phyloP scores from a whole-genome alignment of 2,329 filamentous ascomycete species.

The Pseudopithomyces maydicus region DNA sequence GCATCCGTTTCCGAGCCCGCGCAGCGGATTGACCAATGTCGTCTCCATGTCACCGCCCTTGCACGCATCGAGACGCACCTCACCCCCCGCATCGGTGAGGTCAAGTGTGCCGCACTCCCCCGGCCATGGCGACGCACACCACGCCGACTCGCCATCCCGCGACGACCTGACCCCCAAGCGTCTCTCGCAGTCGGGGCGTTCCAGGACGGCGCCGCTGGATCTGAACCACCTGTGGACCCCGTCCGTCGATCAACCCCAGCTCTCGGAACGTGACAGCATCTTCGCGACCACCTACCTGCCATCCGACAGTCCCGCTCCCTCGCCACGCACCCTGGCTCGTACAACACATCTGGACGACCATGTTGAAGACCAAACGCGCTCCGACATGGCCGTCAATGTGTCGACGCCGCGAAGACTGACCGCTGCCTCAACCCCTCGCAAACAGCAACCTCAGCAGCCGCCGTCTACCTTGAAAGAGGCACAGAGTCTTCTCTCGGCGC shows the following conservation, averaged over 20 bases:
- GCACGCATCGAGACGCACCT: conserved; percentile 45
- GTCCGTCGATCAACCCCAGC: conserved; percentile 53
- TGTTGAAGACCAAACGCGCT: conserved; percentile 30
- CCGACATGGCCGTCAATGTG: conserved; percentile 37
- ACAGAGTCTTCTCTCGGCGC: conserved; percentile 36
- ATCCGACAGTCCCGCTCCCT: conserved; percentile 53
- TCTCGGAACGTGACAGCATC: conserved; percentile 67
- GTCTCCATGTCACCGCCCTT: conserved; percentile 49
- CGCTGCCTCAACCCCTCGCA: conserved; percentile 36
- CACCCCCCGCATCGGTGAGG: conserved; percentile 48
- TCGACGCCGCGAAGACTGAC: conserved; percentile 40
- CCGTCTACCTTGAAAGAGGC: conserved; percentile 33
- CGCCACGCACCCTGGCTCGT: conserved; percentile 40
- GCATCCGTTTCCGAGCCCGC: conserved; percentile 24
- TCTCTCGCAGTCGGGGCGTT: conserved; percentile 44
- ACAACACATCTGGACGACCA: conserved; percentile 26
- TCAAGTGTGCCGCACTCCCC: conserved; percentile 35
- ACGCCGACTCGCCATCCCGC: conserved; percentile 18
- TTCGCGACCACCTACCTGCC: conserved; percentile 66
- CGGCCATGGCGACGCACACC: conserved; percentile 23
- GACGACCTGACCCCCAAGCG: conserved; percentile 37
- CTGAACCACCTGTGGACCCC: conserved; percentile 43
- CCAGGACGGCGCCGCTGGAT: conserved; percentile 43
- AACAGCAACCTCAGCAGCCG: conserved; percentile 32
- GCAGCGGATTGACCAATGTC: conserved; percentile 48